These are phyloP conservation scores for Apiotrichum akiyoshidainum DNA, from an alignment of 1,284 basidiomycete genomes.

Conservation along the genomic window DNA sequence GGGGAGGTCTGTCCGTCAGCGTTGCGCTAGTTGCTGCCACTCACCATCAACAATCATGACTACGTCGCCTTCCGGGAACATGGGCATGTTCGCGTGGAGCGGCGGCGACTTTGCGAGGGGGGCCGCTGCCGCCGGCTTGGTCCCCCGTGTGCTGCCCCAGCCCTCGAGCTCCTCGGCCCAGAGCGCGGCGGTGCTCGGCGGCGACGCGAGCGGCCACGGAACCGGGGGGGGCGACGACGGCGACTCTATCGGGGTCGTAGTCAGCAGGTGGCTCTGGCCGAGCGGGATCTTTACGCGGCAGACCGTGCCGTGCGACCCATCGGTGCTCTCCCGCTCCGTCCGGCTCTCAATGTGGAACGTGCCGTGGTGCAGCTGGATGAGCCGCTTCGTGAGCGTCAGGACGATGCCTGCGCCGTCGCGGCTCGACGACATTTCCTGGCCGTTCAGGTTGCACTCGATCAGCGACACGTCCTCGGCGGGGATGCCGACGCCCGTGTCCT, in stretches of 20 bases:
- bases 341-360: slow-evolving; percentile 45
- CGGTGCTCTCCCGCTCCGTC: slow-evolving; percentile 38
- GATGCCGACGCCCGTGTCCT: slow-evolving; percentile 52
- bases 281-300: slow-evolving; percentile 43
- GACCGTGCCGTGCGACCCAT: slow-evolving; percentile 39
- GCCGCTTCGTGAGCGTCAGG: slow-evolving; percentile 41
- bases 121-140: neutral
- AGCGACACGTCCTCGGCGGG: slow-evolving; percentile 40
- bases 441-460: slow-evolving; percentile 44
- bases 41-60: slow-evolving; percentile 46
- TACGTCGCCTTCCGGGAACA: slow-evolving; percentile 44
- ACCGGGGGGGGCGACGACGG: neutral
- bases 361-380: slow-evolving; percentile 52
- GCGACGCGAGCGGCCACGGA: neutral
- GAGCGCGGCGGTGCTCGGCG: neutral
- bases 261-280: slow-evolving; percentile 35
- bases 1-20: slow-evolving; percentile 22
- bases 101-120: neutral
- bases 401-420: slow-evolving; percentile 51
- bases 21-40: neutral
- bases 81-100: slow-evolving; percentile 40
- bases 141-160: neutral
- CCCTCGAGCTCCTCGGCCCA: neutral
- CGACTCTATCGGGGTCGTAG: neutral
- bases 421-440: slow-evolving; percentile 50